Evolutionary conservation across 495 filamentous ascomycete species (phyloP).

Genomic region (Recurvomyces mirabilis): DNA sequence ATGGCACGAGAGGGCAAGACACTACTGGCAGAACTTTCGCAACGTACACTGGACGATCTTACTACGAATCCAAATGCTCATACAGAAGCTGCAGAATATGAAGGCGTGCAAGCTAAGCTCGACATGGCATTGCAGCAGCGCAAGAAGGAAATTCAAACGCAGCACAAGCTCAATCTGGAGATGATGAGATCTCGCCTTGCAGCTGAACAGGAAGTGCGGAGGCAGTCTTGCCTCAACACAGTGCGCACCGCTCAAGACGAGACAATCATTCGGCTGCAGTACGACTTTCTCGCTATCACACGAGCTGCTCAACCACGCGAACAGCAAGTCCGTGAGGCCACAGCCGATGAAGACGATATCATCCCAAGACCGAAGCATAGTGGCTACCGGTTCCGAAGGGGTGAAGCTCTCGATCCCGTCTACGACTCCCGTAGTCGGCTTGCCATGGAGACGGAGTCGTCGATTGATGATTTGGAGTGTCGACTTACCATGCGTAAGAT

Average conservation of each 20-base stretch:
- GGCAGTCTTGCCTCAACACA: not conserved
- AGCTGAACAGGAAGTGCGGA: slow-evolving; percentile 1
- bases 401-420: slow-evolving; percentile 1
- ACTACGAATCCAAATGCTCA: slow-evolving; percentile 23
- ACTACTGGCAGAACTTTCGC: slow-evolving; percentile 28
- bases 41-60: slow-evolving; percentile 24
- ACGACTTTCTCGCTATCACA: slow-evolving; percentile 9
- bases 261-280: not conserved
- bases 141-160: slow-evolving; percentile 5
- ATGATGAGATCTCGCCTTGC: slow-evolving; percentile 1
- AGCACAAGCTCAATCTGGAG: slow-evolving; percentile 7
- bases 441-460: slow-evolving; percentile 7
- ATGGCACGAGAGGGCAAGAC: slow-evolving; percentile 29
- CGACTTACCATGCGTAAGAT: slow-evolving; percentile 9
- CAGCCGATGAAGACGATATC: slow-evolving; percentile 17
- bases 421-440: slow-evolving; percentile 13
- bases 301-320: slow-evolving; percentile 5
- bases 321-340: not conserved
- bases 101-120: slow-evolving; percentile 20
- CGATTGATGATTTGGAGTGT: slow-evolving; percentile 5
- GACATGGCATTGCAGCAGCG: slow-evolving; percentile 18
- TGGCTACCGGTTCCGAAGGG: slow-evolving; percentile 9
- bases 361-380: slow-evolving; percentile 11
- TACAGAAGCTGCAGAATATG: slow-evolving; percentile 22
- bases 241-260: slow-evolving; percentile 6